phyloP scores from a whole-genome alignment of 345 rosid species.

The Geranium rotundifolium region DNA sequence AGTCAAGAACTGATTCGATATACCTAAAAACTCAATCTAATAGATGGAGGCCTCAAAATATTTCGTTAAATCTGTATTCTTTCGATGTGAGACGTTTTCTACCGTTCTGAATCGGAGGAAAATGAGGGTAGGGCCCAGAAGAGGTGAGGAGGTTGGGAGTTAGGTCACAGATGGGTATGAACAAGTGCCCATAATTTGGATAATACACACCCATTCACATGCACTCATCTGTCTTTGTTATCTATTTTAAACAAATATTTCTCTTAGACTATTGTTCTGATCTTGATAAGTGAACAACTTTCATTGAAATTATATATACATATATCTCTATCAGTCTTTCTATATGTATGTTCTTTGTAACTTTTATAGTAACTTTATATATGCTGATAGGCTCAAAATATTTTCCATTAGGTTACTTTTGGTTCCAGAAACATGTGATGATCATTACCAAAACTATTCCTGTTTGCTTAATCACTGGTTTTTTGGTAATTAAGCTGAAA shows the following conservation, averaged over 20 bases:
- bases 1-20: not conserved
- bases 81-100: too few species aligned
- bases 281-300: constrained; percentile 28
- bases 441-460: too few species aligned
- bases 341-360: not conserved
- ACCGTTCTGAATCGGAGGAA: too few species aligned
- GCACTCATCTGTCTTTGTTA: not conserved
- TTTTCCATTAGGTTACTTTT: not conserved
- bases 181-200: constrained; percentile 42
- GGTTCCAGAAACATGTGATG: not conserved
- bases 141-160: constrained; percentile 13
- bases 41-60: too few species aligned
- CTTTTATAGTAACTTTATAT: constrained; percentile 1
- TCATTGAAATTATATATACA: not conserved
- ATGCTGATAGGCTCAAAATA: constrained; percentile 11
- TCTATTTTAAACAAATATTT: constrained; percentile 5
- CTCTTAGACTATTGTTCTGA: constrained; percentile 15
- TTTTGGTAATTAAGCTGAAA: too few species aligned
- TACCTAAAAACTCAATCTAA: too few species aligned
- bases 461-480: too few species aligned
- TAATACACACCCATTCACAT: constrained; percentile 5
- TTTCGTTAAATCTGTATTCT: too few species aligned
- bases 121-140: constrained; percentile 15
- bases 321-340: not conserved
- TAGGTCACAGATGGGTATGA: constrained; percentile 30